Conservation (phyloP, 805 yeast species). For the Wickerhamomyces rabaulensis region DNA sequence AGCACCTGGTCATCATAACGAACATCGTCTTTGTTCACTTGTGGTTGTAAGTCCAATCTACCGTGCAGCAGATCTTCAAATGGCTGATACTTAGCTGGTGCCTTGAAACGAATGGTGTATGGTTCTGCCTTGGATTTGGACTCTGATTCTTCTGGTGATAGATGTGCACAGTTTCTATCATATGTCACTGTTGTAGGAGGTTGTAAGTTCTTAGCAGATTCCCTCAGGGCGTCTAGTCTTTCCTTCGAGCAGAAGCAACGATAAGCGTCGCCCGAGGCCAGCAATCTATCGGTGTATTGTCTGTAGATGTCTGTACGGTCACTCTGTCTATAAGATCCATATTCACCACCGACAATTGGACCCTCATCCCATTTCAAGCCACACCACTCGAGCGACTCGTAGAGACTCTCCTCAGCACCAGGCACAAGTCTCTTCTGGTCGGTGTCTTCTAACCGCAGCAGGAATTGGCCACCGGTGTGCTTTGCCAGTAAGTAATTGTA, state of each 20-base stretch:
- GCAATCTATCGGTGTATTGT: slow-evolving; percentile 49
- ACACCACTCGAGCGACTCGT: slow-evolving; percentile 73
- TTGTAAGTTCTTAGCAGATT: slow-evolving; percentile 63
- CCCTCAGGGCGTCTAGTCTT: slow-evolving; percentile 60
- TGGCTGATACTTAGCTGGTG: slow-evolving; percentile 66
- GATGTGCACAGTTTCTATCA: slow-evolving; percentile 70
- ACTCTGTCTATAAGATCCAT: slow-evolving; percentile 82
- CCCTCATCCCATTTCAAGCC: slow-evolving; percentile 79
- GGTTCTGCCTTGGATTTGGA: slow-evolving; percentile 28
- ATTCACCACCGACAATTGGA: slow-evolving; percentile 39
- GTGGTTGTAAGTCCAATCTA: slow-evolving; percentile 68
- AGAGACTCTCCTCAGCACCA: slow-evolving; percentile 81
- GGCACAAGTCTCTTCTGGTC: slow-evolving; percentile 73
- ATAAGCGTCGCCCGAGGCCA: slow-evolving; percentile 72
- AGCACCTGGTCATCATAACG: slow-evolving; percentile 88
- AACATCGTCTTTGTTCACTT: slow-evolving; percentile 59
- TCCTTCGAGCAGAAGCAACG: slow-evolving; percentile 84
- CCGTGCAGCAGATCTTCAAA: slow-evolving; percentile 81
- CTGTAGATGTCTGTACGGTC: slow-evolving; percentile 66
- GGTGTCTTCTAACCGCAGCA: slow-evolving; percentile 87
- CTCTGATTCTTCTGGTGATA: slow-evolving; percentile 37
- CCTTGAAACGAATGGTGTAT: slow-evolving; percentile 65
- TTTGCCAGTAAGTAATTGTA: slow-evolving; percentile 83
- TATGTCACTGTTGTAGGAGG: slow-evolving; percentile 94
- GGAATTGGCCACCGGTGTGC: slow-evolving; percentile 72